Conservation (phyloP, 1,284 basidiomycete genomes). For the Singerocomus inundabilis region DNA sequence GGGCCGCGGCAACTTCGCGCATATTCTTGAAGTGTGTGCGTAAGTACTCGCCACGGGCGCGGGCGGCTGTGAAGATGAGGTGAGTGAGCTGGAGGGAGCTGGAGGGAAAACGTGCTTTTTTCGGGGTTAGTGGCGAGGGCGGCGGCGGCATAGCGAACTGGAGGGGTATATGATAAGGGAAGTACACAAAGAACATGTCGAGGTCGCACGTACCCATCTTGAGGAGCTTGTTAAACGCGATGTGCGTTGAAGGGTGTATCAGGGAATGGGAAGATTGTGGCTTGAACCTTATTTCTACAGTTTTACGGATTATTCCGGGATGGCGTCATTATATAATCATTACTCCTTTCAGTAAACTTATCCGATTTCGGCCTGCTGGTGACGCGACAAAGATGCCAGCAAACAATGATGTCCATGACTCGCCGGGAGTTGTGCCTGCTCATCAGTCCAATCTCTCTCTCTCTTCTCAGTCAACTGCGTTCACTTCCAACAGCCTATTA, state of each 20-base stretch:
- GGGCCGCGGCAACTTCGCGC: constrained; percentile 89
- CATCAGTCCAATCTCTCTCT: constrained; percentile 29
- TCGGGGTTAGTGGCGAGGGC: constrained; percentile 86
- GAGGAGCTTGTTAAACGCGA: constrained; percentile 30
- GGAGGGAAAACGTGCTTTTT: constrained; percentile 67
- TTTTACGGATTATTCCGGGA: constrained; percentile 30
- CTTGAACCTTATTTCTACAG: constrained; percentile 37
- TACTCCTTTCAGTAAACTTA: constrained; percentile 1
- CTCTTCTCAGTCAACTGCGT: constrained; percentile 33
- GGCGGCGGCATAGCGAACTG: constrained; percentile 91
- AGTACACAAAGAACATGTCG: not conserved
- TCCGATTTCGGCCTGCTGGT: not conserved
- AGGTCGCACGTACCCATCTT: constrained; percentile 34
- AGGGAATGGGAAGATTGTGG: constrained; percentile 18
- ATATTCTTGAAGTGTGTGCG: constrained; percentile 99
- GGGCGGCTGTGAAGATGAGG: constrained; percentile 61
- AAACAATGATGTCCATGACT: constrained; percentile 31
- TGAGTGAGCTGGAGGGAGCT: constrained; percentile 8
- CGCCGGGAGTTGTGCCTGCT: constrained; percentile 15
- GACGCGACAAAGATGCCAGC: no score
- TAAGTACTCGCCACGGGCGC: constrained; percentile 94
- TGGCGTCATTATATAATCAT: constrained; percentile 7
- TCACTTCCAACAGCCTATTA: constrained; percentile 25
- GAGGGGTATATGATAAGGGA: constrained; percentile 8
- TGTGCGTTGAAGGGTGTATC: constrained; percentile 4